Conservation (phyloP, 441 rosid species). For the Adansonia rubrostipa region DNA sequence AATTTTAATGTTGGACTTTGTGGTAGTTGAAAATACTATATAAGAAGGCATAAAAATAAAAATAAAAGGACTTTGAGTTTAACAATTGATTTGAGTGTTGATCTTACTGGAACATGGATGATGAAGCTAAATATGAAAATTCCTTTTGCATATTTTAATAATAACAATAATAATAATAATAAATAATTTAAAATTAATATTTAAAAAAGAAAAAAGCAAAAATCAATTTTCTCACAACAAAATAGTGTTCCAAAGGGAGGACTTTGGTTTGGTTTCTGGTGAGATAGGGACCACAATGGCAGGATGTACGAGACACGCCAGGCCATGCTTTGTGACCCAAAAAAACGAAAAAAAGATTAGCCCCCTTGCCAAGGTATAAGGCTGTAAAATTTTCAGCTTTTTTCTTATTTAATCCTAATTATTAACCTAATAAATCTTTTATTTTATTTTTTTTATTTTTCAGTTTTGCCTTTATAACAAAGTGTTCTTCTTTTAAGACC, state of each 20-base stretch:
- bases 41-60: too few relatives aligned
- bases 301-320: constrained; percentile 27
- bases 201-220: too few relatives aligned
- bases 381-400: background rate
- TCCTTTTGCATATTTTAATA: too few relatives aligned
- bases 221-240: too few relatives aligned
- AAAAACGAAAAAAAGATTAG: too few relatives aligned
- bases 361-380: background rate
- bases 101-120: background rate
- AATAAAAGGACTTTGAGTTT: background rate
- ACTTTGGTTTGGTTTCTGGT: constrained; percentile 10
- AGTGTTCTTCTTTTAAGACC: background rate
- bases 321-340: constrained; percentile 35
- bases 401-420: background rate
- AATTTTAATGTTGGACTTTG: too few relatives aligned
- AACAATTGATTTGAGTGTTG: background rate
- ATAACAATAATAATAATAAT: too few relatives aligned
- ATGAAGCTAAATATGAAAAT: background rate
- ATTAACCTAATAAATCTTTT: background rate
- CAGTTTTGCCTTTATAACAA: too few relatives aligned
- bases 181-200: too few relatives aligned
- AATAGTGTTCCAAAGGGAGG: background rate
- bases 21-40: too few relatives aligned
- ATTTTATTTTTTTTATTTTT: too few relatives aligned
- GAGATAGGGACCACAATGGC: constrained; percentile 10